Base-by-base conservation (phyloP, 257 asterid genomes). In the Henckelia pumila region DNA sequence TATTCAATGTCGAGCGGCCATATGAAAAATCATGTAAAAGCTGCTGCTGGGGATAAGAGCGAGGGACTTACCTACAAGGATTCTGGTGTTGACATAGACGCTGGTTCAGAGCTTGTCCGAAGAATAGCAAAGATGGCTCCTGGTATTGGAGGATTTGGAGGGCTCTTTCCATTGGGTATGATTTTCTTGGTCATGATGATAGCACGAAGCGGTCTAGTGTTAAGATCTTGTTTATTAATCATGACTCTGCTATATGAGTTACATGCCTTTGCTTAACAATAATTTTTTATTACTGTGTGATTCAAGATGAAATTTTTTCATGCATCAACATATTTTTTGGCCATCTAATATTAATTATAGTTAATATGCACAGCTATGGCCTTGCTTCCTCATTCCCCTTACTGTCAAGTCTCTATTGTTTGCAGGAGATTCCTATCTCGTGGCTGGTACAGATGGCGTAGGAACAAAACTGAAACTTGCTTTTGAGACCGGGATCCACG, bases 111-210 rank as follows among this genome's bases (percentile, higher is more conserved):
- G 79, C 96, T 93, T 63, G 98, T 93, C 50, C 68, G 68, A 77
- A 83, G 99, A 74, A 93, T 93, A 7, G 96, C 96, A 70, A 88
- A 88, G 74, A 83, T 93, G 98, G 95, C 97, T 49, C 97, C 98
- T 8, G 98, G 98, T 30, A 86, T 92, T 52, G 98, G 98, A 62
- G 98, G 97, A n/a, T 93, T 93, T 65, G 97, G 98, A 63, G 98
- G 98, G 62, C 85, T 93, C 59, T 88, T 84, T 81, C 98, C 99
- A 61, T 71, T 88, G 75, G 99, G 99, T 93, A 83, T 67, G 62
- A 5, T 16, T 59, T 11, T 40, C 21, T 25, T 21, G 14, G 52
- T 35, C 7, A 1, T 40, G n/a, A 17, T 64, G 29, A n/a, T 11
- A 8, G 20, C 14, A 23, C 16, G 9, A 8, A 30, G 21, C 53